phyloP scores from a whole-genome alignment of 441 rosid genomes.

The Sinapis alba region DNA sequence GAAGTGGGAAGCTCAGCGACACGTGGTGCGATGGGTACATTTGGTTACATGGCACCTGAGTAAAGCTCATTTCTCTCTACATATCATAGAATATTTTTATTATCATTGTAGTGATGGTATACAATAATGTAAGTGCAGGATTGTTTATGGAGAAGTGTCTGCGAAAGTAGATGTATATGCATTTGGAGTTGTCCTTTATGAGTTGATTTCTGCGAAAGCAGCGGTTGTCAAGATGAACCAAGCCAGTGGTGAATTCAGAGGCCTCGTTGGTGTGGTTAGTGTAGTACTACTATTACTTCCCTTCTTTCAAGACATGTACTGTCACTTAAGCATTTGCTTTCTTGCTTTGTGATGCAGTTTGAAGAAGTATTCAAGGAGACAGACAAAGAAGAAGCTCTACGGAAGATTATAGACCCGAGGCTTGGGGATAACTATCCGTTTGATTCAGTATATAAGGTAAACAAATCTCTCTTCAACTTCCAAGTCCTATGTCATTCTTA shows the following conservation, averaged over 20 bases:
- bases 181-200: constrained; percentile 94
- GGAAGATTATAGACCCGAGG: constrained; percentile 68
- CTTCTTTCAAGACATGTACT: neutral
- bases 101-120: neutral
- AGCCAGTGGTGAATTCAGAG: constrained; percentile 63
- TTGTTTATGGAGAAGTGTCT: constrained; percentile 95
- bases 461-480: neutral
- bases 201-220: constrained; percentile 89
- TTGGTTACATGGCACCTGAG: constrained; percentile 99
- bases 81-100: neutral
- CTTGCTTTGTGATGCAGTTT: constrained; percentile 50
- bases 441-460: constrained; percentile 78
- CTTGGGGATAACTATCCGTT: constrained; percentile 73
- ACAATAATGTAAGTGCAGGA: constrained; percentile 48
- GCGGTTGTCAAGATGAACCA: constrained; percentile 69
- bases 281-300: constrained; percentile 9
- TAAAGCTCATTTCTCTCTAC: constrained; percentile 42
- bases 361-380: constrained; percentile 66
- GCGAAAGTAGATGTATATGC: constrained; percentile 94
- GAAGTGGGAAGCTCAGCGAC: constrained; percentile 78
- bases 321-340: constrained; percentile 13
- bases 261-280: constrained; percentile 87
- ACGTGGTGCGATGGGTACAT: constrained; percentile 92
- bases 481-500: neutral
- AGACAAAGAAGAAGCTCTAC: constrained; percentile 61